A percentile compares a stretch with the other conserved stretches of the same genome.
Conservation (phyloP, 371 early-diverging fungal species). For the Mortierella sp. region DNA sequence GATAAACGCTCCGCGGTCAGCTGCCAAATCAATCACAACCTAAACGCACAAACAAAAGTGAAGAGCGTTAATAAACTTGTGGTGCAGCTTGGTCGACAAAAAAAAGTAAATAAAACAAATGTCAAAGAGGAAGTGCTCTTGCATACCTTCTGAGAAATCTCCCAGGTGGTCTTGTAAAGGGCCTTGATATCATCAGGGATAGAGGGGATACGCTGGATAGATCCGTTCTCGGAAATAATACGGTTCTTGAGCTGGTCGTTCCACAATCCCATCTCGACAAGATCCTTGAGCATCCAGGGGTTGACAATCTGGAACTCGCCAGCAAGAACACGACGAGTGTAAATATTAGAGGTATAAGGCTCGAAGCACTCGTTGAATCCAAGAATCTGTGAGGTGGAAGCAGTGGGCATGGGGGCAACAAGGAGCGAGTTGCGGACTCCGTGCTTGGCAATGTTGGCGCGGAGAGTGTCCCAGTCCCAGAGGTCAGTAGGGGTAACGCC, state of each 20-base stretch:
- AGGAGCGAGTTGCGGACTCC: conserved; percentile 99
- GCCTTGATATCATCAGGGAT: conserved; percentile 96
- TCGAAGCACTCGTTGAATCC: conserved; percentile 99
- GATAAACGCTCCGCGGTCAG: conserved; percentile 98
- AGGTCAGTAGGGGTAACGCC: conserved; percentile 81
- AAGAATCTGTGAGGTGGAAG: conserved; percentile 98
- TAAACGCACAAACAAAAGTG: not conserved
- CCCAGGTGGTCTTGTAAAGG: conserved; percentile 99
- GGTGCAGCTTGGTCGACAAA: not conserved
- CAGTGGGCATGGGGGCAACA: conserved; percentile 99
- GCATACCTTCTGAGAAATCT: conserved; percentile 89
- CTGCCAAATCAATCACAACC: conserved; percentile 84
- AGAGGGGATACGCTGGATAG: conserved; percentile 84
- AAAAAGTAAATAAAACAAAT: not conserved
- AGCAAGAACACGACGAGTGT: conserved; percentile 97
- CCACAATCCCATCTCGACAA: conserved; percentile 96
- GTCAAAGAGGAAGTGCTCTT: conserved; percentile 7
- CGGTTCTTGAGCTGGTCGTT: conserved; percentile 96
- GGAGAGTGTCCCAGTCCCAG: conserved; percentile 95
- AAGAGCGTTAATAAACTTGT: not conserved
- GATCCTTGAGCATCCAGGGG: conserved; percentile 95
- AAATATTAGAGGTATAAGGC: conserved; percentile 99
- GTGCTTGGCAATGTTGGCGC: conserved; percentile 85
- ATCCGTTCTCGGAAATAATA: conserved; percentile 97
- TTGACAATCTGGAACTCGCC: conserved; percentile 99